A percentile compares a stretch with the other conserved stretches of the same genome.
phyloP scores from a whole-genome alignment of 2,329 filamentous ascomycete species.

The Clarireedia homoeocarpa region DNA sequence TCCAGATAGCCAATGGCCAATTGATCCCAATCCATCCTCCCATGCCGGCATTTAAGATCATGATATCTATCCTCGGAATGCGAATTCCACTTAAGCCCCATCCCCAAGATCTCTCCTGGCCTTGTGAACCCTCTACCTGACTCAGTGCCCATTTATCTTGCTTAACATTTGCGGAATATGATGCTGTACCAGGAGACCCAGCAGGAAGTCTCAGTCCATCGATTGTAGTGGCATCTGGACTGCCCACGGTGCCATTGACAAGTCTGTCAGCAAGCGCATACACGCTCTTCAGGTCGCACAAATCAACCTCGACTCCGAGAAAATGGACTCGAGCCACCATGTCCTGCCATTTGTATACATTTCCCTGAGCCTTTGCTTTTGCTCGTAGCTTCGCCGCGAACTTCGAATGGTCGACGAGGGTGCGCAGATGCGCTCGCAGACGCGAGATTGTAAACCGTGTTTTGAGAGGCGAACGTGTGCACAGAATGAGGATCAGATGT shows the following conservation, averaged over 20 bases:
- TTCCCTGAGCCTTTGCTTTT: constrained; percentile 47
- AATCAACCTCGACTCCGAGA: constrained; percentile 49
- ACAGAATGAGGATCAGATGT: constrained; percentile 72
- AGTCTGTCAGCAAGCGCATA: constrained; percentile 26
- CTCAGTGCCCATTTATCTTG: constrained; percentile 28
- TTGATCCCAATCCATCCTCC: constrained; percentile 78
- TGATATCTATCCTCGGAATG: constrained; percentile 66
- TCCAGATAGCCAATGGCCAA: constrained; percentile 51
- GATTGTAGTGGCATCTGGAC: constrained; percentile 27
- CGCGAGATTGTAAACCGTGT: constrained; percentile 61
- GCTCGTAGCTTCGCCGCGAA: constrained; percentile 40
- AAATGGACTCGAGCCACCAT: constrained; percentile 48
- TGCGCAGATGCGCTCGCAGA: constrained; percentile 55
- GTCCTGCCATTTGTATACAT: constrained; percentile 39
- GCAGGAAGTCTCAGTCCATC: constrained; percentile 26
- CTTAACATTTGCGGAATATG: constrained; percentile 20
- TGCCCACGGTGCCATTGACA: constrained; percentile 28
- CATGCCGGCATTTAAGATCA: constrained; percentile 83
- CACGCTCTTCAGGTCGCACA: constrained; percentile 49
- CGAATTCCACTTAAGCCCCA: constrained; percentile 35
- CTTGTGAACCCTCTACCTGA: constrained; percentile 47
- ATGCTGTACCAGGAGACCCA: constrained; percentile 27
- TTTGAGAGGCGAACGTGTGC: constrained; percentile 70
- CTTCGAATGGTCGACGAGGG: constrained; percentile 33
- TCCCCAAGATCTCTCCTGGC: constrained; percentile 35